phyloP scores from a whole-genome alignment of 495 filamentous ascomycete species.

The Talaromyces thailandensis region DNA sequence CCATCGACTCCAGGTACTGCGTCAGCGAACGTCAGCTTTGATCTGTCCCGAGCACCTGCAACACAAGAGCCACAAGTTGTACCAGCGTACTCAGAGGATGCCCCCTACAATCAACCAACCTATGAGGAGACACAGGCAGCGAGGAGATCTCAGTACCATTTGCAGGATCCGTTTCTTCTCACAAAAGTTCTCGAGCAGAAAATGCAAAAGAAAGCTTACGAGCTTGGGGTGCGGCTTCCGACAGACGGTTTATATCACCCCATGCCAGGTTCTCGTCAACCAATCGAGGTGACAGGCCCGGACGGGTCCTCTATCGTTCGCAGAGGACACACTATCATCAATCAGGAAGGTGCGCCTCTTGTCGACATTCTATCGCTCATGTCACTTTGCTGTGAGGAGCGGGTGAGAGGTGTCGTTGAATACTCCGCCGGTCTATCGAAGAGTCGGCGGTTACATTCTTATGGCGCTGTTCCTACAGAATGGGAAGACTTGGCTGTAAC shows the following conservation, averaged over 20 bases:
- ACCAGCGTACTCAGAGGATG: slow-evolving; percentile 19
- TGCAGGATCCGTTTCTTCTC: slow-evolving; percentile 51
- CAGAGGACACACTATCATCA: slow-evolving; percentile 50
- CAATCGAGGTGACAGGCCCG: slow-evolving; percentile 44
- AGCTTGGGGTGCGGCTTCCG: slow-evolving; percentile 54
- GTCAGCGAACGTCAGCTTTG: slow-evolving; percentile 31
- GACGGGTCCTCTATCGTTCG: slow-evolving; percentile 48
- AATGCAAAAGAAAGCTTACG: slow-evolving; percentile 38
- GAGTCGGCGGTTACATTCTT: slow-evolving; percentile 58
- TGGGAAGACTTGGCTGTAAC: slow-evolving; percentile 57
- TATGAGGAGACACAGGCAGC: slow-evolving; percentile 35
- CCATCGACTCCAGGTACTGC: slow-evolving; percentile 28
- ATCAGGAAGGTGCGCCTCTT: slow-evolving; percentile 55
- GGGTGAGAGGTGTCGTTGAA: slow-evolving; percentile 57
- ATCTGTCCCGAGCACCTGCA: slow-evolving; percentile 16
- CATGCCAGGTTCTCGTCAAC: slow-evolving; percentile 35
- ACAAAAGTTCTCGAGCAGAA: slow-evolving; percentile 38
- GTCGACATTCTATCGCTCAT: slow-evolving; percentile 68
- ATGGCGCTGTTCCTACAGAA: slow-evolving; percentile 60
- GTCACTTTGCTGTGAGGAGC: slow-evolving; percentile 66
- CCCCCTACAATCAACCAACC: slow-evolving; percentile 29
- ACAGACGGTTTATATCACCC: slow-evolving; percentile 51
- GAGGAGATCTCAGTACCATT: slow-evolving; percentile 41
- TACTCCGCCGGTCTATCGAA: slow-evolving; percentile 57
- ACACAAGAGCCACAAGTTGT: slow-evolving; percentile 26